Evolutionary conservation across 2,329 filamentous ascomycete species (phyloP).

Genomic region (Epicoccum nigrum): DNA sequence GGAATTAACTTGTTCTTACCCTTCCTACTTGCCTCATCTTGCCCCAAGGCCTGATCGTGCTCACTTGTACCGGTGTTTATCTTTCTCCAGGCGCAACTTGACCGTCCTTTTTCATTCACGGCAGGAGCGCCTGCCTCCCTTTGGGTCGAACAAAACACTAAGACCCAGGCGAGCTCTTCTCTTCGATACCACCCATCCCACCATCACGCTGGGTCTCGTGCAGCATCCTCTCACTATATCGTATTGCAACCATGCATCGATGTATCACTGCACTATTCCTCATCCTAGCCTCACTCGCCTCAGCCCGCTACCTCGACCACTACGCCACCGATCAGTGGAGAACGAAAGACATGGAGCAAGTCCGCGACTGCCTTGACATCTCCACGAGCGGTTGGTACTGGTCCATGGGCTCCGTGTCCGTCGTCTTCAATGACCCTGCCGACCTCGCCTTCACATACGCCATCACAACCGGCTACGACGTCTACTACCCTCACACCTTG

Average conservation of each 20-base stretch:
- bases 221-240: slow-evolving; percentile 12
- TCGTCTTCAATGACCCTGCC: slow-evolving; percentile 5
- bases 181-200: background rate
- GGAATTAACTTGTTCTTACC: background rate
- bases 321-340: background rate
- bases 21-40: background rate
- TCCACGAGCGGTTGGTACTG: background rate
- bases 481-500: slow-evolving; percentile 11
- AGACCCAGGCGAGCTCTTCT: no score
- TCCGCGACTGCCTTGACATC: background rate
- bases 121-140: no score
- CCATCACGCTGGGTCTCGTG: background rate
- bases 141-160: background rate
- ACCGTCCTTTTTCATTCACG: no score
- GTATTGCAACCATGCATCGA: slow-evolving; percentile 2
- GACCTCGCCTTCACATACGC: slow-evolving; percentile 3
- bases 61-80: background rate
- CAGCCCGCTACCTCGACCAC: background rate
- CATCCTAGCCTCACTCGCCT: background rate
- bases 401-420: background rate
- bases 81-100: no score
- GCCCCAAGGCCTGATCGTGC: background rate
- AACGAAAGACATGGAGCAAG: background rate
- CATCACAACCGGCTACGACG: background rate
- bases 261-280: slow-evolving; percentile 3